Conservation (phyloP, 805 yeast species). For the Wickerhamomyces strasburgensis region DNA sequence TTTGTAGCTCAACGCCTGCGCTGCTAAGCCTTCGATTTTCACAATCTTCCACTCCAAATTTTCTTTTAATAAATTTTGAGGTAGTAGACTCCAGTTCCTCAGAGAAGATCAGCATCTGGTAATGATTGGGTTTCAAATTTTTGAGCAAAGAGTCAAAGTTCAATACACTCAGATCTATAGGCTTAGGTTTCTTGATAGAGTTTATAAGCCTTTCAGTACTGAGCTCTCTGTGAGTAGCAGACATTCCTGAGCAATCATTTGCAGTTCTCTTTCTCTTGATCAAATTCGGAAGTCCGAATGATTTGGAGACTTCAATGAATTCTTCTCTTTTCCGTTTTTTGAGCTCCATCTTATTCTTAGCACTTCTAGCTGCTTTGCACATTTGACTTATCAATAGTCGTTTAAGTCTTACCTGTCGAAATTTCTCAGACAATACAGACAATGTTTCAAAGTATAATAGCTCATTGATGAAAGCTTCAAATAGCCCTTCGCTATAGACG, state of each 20-base stretch:
- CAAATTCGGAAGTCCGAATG: conserved; percentile 30
- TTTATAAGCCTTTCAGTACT: background rate
- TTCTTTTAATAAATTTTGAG: conserved; percentile 29
- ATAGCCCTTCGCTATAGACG: conserved; percentile 46
- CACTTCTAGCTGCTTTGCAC: conserved; percentile 21
- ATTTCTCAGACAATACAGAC: conserved; percentile 41
- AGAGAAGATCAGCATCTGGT: conserved; percentile 13
- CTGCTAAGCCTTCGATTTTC: conserved; percentile 4
- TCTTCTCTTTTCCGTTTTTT: conserved; percentile 39
- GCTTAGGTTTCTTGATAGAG: conserved; percentile 3
- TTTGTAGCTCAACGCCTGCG: conserved; percentile 9
- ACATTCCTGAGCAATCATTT: conserved; percentile 2
- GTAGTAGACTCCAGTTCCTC: conserved; percentile 26
- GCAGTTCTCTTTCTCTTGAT: conserved; percentile 21
- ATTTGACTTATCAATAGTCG: conserved; percentile 30
- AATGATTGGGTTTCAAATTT: conserved; percentile 6
- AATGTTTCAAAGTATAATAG: conserved; percentile 39
- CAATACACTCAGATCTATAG: conserved; percentile 21
- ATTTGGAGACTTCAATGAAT: conserved; percentile 27
- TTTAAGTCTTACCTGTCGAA: conserved; percentile 31
- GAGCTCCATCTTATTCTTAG: conserved; percentile 23
- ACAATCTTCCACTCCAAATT: conserved; percentile 22
- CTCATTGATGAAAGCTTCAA: conserved; percentile 57
- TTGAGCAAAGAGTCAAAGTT: conserved; percentile 19
- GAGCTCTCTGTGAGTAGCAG: conserved; percentile 1